Evolutionary conservation across 1,284 basidiomycete species (phyloP).

Genomic region (Fomitopsis palustris): DNA sequence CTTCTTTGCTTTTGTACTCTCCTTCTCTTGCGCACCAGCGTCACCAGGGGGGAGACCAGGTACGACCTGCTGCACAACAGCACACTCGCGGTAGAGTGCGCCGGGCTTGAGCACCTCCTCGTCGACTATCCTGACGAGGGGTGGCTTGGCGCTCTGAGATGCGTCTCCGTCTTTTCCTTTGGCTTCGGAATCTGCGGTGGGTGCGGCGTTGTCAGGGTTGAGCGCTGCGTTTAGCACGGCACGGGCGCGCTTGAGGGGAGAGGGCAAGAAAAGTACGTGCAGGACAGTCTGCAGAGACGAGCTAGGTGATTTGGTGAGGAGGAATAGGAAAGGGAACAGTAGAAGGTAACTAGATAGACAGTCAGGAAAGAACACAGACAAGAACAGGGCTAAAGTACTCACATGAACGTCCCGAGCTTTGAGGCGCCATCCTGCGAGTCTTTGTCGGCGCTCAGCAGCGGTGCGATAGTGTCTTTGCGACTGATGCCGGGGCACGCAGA

Average conservation of each 20-base stretch:
- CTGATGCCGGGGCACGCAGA: slow-evolving; percentile 73
- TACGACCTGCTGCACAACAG: slow-evolving; percentile 50
- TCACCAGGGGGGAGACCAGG: slow-evolving; percentile 25
- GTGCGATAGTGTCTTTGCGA: slow-evolving; percentile 59
- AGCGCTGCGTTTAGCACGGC: slow-evolving; percentile 31
- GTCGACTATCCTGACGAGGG: slow-evolving; percentile 19
- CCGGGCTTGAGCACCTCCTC: slow-evolving; percentile 71
- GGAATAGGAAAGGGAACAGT: slow-evolving; percentile 52
- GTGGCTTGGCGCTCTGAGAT: not conserved
- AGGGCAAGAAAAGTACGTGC: slow-evolving; percentile 72
- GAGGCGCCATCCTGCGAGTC: slow-evolving; percentile 29
- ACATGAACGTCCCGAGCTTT: slow-evolving; percentile 43
- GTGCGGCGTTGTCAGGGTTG: slow-evolving; percentile 12
- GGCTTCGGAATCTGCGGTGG: slow-evolving; percentile 4
- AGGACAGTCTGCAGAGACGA: slow-evolving; percentile 61
- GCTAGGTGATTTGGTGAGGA: slow-evolving; percentile 59
- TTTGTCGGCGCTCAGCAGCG: slow-evolving; percentile 49
- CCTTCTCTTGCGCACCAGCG: slow-evolving; percentile 1
- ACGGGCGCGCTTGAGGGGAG: slow-evolving; percentile 54
- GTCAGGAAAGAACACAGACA: not conserved
- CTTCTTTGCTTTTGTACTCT: slow-evolving; percentile 14
- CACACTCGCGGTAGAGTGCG: slow-evolving; percentile 71
- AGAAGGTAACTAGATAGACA: slow-evolving; percentile 48
- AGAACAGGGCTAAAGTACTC: slow-evolving; percentile 14
- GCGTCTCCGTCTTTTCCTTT: not conserved